These are phyloP conservation scores for Scopulariopsis brevicaulis DNA, from an alignment of 2,329 filamentous ascomycete species.

Conservation along the genomic window DNA sequence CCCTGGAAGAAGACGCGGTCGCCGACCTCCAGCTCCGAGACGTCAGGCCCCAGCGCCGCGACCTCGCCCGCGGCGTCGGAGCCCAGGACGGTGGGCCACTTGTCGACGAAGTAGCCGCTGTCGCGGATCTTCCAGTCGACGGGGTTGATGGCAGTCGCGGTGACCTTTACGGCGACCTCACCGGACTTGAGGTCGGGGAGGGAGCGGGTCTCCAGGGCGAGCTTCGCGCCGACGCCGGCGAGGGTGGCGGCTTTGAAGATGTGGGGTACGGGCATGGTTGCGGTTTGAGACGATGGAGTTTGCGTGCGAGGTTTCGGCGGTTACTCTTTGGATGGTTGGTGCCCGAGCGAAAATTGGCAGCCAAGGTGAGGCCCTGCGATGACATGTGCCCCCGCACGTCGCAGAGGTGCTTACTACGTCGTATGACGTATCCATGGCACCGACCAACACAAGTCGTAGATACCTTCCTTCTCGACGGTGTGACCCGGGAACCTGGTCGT, in stretches of 20 bases:
- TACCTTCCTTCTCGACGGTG: no score
- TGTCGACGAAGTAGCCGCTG: slow-evolving; percentile 11
- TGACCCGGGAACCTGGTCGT: no score
- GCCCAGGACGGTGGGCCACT: slow-evolving; percentile 9
- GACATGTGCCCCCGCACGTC: no score
- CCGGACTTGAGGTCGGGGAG: slow-evolving; percentile 10
- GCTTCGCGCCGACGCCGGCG: background rate
- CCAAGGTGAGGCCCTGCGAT: no score
- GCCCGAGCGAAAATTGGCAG: no score
- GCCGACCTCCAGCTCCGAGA: slow-evolving; percentile 5
- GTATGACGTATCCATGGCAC: no score
- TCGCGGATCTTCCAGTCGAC: slow-evolving; percentile 22
- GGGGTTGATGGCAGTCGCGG: slow-evolving; percentile 19
- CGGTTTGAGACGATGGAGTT: background rate
- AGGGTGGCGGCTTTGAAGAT: background rate
- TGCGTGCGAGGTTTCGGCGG: background rate
- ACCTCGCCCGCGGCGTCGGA: slow-evolving; percentile 9
- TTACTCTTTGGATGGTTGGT: background rate
- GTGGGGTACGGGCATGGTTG: background rate
- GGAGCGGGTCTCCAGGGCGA: background rate
- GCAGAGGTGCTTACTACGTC: no score
- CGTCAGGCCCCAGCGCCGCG: slow-evolving; percentile 3
- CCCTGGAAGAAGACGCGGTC: slow-evolving; percentile 20
- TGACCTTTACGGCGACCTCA: slow-evolving; percentile 11
- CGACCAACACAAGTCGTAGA: no score